Evolutionary conservation across 1,284 basidiomycete species (phyloP), one percentile per base, ranked within the genome.

Genomic region (Irpex rosettiformis): DNA sequence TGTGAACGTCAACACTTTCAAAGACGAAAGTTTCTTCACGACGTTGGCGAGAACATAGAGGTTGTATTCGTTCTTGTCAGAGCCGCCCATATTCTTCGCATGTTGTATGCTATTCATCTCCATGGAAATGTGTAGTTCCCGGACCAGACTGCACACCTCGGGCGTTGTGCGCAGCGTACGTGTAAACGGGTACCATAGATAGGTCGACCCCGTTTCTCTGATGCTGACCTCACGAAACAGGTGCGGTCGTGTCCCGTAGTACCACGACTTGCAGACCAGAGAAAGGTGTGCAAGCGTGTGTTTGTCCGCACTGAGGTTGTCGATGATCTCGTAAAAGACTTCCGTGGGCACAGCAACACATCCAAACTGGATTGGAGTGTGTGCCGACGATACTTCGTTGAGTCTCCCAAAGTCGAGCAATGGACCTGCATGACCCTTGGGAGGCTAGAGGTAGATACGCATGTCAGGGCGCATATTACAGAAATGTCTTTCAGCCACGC

Each of bases 311-410:
- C 22, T 18, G 43, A 47, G 43, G 18, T 47, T 47, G n/a, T 47
- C 43, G 43, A 47, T 47, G 22, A 47, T 47, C 43, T 47, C 43
- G 43, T 47, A 47, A 18, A 47, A 47, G 43, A 47, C 43, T 18
- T 47, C 43, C 8, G 43, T 47, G 22, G 43, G 43, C 18, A 47
- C 43, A 18, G 43, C 43, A 10, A 47, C 43, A 10, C 8, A 8
- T 10, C 43, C 43, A 18, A 47, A 47, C n/a, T 47, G 43, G 43
- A 47, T 47, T 10, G 43, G 43, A 10, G 43, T 24, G 10, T 10
- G 21, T 5, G 43, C 10, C 22, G 22, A 47, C 43, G 43, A 47
- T 10, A 47, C 43, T 24, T 47, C 43, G 43, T 47, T 18, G 8
- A 47, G 43, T 24, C 43, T 47, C 8, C 43, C 43, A 47, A 47